These are phyloP conservation scores for Castanea mollissima DNA, from an alignment of 306 rosid species.

Conservation along the genomic window DNA sequence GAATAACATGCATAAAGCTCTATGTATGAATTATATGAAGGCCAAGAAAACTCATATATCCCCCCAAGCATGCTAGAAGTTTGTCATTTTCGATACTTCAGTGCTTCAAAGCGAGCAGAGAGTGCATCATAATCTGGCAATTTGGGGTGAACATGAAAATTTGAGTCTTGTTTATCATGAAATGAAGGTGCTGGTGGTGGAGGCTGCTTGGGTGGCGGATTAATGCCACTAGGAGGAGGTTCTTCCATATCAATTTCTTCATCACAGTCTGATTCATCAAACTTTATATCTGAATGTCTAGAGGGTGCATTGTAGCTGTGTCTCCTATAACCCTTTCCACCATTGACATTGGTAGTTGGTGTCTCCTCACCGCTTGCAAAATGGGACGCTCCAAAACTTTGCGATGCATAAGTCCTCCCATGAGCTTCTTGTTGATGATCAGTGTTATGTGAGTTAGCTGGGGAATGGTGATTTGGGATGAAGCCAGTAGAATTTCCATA, in stretches of 20 bases:
- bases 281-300: constrained; percentile 58
- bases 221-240: constrained; percentile 30
- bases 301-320: constrained; percentile 65
- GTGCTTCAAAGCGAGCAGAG: constrained; percentile 86
- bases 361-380: constrained; percentile 33
- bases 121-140: constrained; percentile 85
- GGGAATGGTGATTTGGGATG: constrained; percentile 23
- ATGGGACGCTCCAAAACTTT: constrained; percentile 49
- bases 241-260: constrained; percentile 63
- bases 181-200: constrained; percentile 61
- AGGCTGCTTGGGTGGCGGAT: constrained; percentile 50
- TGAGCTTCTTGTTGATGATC: constrained; percentile 31
- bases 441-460: constrained; percentile 25
- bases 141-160: constrained; percentile 66
- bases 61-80: constrained; percentile 1
- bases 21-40: constrained; percentile 16
- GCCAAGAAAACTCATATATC: neutral
- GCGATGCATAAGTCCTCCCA: constrained; percentile 34
- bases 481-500: constrained; percentile 18
- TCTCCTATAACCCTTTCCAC: constrained; percentile 51
- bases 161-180: constrained; percentile 31
- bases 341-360: constrained; percentile 16
- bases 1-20: constrained; percentile 15
- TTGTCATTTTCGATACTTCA: constrained; percentile 62
- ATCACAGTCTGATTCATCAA: constrained; percentile 80